Evolutionary conservation across 208 protist species (phyloP), one percentile per base, ranked within the genome.

Genomic region (Acanthamoeba triangularis): DNA sequence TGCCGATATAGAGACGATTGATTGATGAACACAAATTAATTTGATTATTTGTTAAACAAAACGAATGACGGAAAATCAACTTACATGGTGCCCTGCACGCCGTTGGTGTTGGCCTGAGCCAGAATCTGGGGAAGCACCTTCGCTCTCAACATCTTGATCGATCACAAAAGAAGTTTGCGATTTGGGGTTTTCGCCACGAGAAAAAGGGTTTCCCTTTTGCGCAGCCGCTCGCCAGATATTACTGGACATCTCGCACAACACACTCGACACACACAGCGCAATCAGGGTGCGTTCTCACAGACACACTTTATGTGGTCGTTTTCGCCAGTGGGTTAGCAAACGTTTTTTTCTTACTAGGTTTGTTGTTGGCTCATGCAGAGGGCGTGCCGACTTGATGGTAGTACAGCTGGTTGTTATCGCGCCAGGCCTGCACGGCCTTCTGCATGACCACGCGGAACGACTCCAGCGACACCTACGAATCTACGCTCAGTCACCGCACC

Each of bases 71-170:
- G 49, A 63, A 65, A 33, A 44, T 90, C 11, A 13, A 74, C 85
- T n/a, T 74, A 92, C 85, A 92, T 54, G 59, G 85, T 92, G 18
- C 85, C 85, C 33, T 92, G 52, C 13, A 92, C 85, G 16, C 85
- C 85, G 61, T 92, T 92, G 30, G 85, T 92, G 85, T 92, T 92
- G 28, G 85, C 85, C 37, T 92, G 85, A 2, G 85, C 85, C 10
- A 92, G 85, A 92, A 92, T 92, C 23, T 92, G 33, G 8, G 85
- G 85, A 1, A 92, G 61, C 13, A 92, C 59, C 41, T 92, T 92
- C 2, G 85, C 85, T 18, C 85, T 65, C 61, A 92, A 92, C 85
- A 92, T 92, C 14, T 33, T 92, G 49, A 52, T 52, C 11, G 11
- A 52, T 52, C 11, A 52, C 3, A 30, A 5, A 25, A 25, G 4